Evolutionary conservation across 805 yeast genomes (phyloP).

Genomic region (Barnettozyma californica): DNA sequence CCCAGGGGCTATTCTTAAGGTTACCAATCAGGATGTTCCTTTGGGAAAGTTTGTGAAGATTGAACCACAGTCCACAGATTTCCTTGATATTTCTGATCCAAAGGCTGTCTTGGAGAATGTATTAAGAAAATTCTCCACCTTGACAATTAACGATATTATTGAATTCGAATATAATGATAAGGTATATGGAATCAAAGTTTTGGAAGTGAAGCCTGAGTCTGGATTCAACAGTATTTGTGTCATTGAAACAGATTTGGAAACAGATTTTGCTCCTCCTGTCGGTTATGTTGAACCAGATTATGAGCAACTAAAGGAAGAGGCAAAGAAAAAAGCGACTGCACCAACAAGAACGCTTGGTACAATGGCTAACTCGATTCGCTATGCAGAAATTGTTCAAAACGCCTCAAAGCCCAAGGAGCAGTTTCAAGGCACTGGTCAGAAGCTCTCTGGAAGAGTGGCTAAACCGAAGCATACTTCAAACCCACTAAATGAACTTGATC

Average conservation of each 20-base stretch:
- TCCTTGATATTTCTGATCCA: slow-evolving; percentile 90
- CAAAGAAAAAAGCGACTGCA: slow-evolving; percentile 5
- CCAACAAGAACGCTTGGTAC: slow-evolving; percentile 30
- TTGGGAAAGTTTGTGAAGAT: slow-evolving; percentile 85
- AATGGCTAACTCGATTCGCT: slow-evolving; percentile 69
- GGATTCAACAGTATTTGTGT: slow-evolving; percentile 73
- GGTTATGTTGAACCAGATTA: slow-evolving; percentile 94
- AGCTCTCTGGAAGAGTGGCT: slow-evolving; percentile 56
- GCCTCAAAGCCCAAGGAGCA: slow-evolving; percentile 27
- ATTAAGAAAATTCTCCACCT: slow-evolving; percentile 80
- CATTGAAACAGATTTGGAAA: slow-evolving; percentile 92
- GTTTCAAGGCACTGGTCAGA: slow-evolving; percentile 63
- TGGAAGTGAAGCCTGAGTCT: slow-evolving; percentile 81
- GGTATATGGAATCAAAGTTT: slow-evolving; percentile 70
- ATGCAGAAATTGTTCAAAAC: slow-evolving; percentile 49
- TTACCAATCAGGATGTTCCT: slow-evolving; percentile 74
- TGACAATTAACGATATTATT: slow-evolving; percentile 78
- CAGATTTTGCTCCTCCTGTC: slow-evolving; percentile 98
- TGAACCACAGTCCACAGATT: slow-evolving; percentile 93
- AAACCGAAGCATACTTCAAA: slow-evolving; percentile 13
- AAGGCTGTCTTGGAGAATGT: slow-evolving; percentile 95
- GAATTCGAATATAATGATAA: slow-evolving; percentile 81
- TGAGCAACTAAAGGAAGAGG: slow-evolving; percentile 23
- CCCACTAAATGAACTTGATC: slow-evolving; percentile 31
- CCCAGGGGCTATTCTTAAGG: slow-evolving; percentile 77